Evolutionary conservation across 1,284 basidiomycete genomes (phyloP).

Genomic region (Schizophyllum commune): DNA sequence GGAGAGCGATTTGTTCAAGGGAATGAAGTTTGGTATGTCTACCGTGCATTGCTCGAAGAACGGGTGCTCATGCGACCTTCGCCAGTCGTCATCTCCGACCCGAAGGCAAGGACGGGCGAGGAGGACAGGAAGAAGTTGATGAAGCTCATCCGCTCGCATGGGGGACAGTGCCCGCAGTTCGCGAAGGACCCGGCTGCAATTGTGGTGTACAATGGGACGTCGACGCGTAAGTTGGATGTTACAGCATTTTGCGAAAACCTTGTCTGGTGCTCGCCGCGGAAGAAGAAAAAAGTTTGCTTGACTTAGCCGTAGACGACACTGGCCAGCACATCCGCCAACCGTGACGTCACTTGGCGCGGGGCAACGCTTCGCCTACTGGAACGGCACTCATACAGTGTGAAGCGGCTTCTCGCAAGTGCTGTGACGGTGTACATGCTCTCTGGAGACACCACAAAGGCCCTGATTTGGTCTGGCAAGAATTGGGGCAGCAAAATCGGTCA

Average conservation of each 20-base stretch:
- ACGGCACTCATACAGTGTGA: no score
- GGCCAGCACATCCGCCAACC: no score
- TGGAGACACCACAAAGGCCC: no score
- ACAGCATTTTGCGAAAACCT: neutral
- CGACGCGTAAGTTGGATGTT: conserved; percentile 40
- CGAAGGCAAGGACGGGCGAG: conserved; percentile 60
- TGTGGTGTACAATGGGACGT: conserved; percentile 60
- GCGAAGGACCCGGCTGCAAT: conserved; percentile 39
- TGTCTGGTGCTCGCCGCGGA: neutral
- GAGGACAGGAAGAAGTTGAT: conserved; percentile 59
- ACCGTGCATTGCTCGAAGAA: neutral
- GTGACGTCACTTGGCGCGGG: neutral
- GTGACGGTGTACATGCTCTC: no score
- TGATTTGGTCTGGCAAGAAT: no score
- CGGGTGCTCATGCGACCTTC: neutral
- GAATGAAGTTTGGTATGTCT: conserved; percentile 69
- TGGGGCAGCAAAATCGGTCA: no score
- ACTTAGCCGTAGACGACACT: no score
- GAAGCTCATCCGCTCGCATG: conserved; percentile 67
- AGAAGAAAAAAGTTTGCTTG: no score
- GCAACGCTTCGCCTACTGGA: neutral
- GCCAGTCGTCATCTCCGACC: conserved; percentile 72
- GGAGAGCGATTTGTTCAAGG: conserved; percentile 62
- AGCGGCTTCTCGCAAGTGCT: no score
- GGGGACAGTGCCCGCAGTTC: conserved; percentile 68